Conservation (phyloP, 176 grass and related monocot genomes). For the Urochloa ruziziensis region DNA sequence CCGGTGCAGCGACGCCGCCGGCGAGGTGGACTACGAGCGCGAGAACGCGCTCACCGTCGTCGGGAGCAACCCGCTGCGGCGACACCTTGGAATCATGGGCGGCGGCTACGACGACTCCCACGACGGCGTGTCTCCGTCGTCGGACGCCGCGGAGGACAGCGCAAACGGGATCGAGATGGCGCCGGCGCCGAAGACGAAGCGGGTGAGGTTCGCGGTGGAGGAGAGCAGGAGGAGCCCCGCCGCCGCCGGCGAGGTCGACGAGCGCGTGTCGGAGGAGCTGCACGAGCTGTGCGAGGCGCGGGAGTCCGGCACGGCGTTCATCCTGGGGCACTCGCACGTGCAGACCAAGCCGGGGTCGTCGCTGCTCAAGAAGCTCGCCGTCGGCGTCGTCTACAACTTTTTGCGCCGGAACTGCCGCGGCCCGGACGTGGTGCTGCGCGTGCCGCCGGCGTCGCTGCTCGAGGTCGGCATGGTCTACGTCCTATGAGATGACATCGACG, state of each 20-base stretch:
- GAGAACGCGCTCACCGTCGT: constrained; percentile 74
- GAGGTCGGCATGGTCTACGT: constrained; percentile 99
- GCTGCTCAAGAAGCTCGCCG: constrained; percentile 67
- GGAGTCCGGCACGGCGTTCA: constrained; percentile 85
- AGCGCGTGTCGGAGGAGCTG: constrained; percentile 63
- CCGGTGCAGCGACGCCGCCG: constrained; percentile 26
- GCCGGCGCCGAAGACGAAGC: constrained; percentile 18
- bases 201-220: constrained; percentile 70
- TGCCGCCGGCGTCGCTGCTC: constrained; percentile 90
- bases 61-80: constrained; percentile 54
- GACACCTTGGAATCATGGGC: constrained; percentile 45
- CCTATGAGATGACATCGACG: constrained; percentile 34
- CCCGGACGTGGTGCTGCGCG: constrained; percentile 72
- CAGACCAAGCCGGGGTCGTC: constrained; percentile 79
- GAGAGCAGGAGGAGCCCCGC: constrained; percentile 16
- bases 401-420: constrained; percentile 87
- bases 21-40: constrained; percentile 25
- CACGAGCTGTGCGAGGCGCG: constrained; percentile 65
- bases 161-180: constrained; percentile 22
- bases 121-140: constrained; percentile 28
- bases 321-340: constrained; percentile 91
- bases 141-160: constrained; percentile 18
- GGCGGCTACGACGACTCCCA: constrained; percentile 9
- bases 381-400: constrained; percentile 82
- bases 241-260: constrained; percentile 58